These are phyloP conservation scores for Vinca major DNA, from an alignment of 305 asterid genomes.

Conservation along the genomic window DNA sequence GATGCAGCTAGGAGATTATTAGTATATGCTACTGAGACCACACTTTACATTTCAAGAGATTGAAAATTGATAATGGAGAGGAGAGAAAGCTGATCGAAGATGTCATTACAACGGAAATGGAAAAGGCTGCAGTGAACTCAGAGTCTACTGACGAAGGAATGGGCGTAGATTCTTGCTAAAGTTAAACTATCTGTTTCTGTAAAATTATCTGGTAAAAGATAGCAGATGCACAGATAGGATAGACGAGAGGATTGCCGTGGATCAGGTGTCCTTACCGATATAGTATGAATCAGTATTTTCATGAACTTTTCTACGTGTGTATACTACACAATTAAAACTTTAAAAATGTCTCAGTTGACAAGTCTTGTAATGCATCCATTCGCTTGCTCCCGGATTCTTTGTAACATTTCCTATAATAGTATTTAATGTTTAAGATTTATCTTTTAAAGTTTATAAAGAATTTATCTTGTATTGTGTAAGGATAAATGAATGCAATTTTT, in stretches of 20 bases:
- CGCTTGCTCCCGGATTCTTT: neutral
- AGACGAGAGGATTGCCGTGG: neutral
- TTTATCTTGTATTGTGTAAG: too few species aligned
- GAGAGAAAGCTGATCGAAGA: slow-evolving; percentile 19
- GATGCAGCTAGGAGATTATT: neutral
- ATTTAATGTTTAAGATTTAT: too few species aligned
- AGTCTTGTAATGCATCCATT: neutral
- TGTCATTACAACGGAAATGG: slow-evolving; percentile 21
- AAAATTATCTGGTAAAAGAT: neutral
- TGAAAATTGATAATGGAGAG: slow-evolving; percentile 22
- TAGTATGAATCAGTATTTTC: neutral
- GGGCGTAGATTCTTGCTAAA: slow-evolving; percentile 25
- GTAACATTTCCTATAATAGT: too few species aligned
- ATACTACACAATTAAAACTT: neutral
- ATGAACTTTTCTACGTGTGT: neutral
- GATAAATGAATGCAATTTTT: too few species aligned
- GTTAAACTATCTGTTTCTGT: slow-evolving; percentile 10
- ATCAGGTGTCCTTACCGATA: neutral
- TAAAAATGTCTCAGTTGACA: neutral
- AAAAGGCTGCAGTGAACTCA: slow-evolving; percentile 17
- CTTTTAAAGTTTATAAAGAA: too few species aligned
- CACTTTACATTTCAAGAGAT: slow-evolving; percentile 21
- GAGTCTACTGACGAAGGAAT: slow-evolving; percentile 13
- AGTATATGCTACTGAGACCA: neutral
- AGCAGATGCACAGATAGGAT: slow-evolving; percentile 3